These are phyloP conservation scores for Penicillium riverlandense DNA, from an alignment of 495 filamentous ascomycete species.

Conservation along the genomic window DNA sequence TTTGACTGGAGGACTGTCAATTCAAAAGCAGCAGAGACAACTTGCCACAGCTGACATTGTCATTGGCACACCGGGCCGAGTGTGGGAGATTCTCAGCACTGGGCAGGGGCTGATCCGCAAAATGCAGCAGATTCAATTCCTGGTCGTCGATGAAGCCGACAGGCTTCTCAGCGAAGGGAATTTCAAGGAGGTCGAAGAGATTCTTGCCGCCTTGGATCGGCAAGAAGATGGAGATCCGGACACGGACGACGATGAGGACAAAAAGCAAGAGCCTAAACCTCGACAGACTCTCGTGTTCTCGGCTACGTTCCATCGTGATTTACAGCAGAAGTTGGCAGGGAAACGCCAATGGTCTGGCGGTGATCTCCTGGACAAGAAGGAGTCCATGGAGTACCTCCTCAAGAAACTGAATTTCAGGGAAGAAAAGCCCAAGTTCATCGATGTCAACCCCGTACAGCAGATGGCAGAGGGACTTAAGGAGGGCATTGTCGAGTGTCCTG, in stretches of 20 bases:
- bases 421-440: conserved; percentile 79
- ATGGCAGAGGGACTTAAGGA: conserved; percentile 84
- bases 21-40: conserved; percentile 86
- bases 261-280: conserved; percentile 12
- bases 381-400: conserved; percentile 88
- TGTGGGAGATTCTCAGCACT: conserved; percentile 86
- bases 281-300: conserved; percentile 90
- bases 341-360: conserved; percentile 50
- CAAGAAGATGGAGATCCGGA: conserved; percentile 30
- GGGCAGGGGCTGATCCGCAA: conserved; percentile 51
- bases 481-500: conserved; percentile 83
- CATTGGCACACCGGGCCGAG: conserved; percentile 81
- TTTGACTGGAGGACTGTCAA: conserved; percentile 81
- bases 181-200: conserved; percentile 88
- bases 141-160: conserved; percentile 94
- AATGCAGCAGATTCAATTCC: conserved; percentile 66
- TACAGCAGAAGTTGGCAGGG: conserved; percentile 84
- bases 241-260: conserved; percentile 26
- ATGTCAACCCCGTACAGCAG: conserved; percentile 78
- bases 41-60: conserved; percentile 74
- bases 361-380: conserved; percentile 59
- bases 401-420: conserved; percentile 83
- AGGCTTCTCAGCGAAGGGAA: conserved; percentile 85
- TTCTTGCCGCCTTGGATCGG: conserved; percentile 67
- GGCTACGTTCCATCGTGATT: conserved; percentile 82